Evolutionary conservation across 2,329 filamentous ascomycete genomes (phyloP).

Genomic region (Teratosphaeriaceae sp.): DNA sequence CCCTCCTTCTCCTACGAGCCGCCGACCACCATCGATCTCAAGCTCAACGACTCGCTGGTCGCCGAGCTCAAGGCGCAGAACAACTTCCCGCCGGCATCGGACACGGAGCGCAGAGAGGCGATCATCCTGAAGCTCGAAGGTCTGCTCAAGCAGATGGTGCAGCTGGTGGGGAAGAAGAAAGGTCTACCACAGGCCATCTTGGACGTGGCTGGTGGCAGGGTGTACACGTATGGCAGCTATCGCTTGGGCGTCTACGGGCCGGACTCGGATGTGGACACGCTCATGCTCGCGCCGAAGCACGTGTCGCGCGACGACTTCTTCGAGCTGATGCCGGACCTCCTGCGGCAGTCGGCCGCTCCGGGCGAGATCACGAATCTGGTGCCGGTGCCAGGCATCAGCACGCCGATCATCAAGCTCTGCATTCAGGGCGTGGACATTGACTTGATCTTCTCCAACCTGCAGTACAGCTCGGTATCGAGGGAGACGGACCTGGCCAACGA

Average conservation of each 20-base stretch:
- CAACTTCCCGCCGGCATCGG: constrained; percentile 79
- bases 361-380: constrained; percentile 81
- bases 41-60: constrained; percentile 70
- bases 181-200: constrained; percentile 69
- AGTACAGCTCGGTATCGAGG: constrained; percentile 37
- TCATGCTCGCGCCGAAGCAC: constrained; percentile 86
- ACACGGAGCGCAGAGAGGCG: constrained; percentile 71
- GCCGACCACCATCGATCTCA: constrained; percentile 70
- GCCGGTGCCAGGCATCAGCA: constrained; percentile 81
- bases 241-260: constrained; percentile 90
- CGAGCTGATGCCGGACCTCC: constrained; percentile 71
- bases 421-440: constrained; percentile 90
- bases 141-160: constrained; percentile 82
- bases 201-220: constrained; percentile 79
- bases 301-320: constrained; percentile 90
- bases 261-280: constrained; percentile 94
- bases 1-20: constrained; percentile 66
- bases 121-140: constrained; percentile 68
- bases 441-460: constrained; percentile 58
- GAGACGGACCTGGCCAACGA: constrained; percentile 76
- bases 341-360: constrained; percentile 67
- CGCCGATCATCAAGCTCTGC: constrained; percentile 96
- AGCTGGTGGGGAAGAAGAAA: constrained; percentile 67
- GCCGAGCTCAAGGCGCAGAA: constrained; percentile 82
- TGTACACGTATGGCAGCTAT: constrained; percentile 96